Evolutionary conservation across 768 basidiomycete genomes (phyloP), one percentile per base, ranked within the genome.

Genomic region (Rhodotorula sphaerocarpa): DNA sequence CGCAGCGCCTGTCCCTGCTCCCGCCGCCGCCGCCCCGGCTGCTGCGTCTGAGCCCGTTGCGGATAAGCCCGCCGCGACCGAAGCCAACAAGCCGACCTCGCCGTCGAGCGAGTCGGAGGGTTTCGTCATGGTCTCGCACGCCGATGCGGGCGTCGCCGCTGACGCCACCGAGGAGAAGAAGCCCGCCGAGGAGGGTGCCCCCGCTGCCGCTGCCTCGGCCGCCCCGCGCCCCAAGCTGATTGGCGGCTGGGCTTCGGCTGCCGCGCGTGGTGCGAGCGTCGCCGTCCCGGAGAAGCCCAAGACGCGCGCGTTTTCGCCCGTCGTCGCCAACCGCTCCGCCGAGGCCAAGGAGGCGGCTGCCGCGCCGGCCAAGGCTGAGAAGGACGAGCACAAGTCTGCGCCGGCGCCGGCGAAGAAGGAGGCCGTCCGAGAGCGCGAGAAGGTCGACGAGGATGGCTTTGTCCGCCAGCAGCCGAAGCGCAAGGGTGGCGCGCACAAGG

Each of bases 221-320:
- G n/a, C 34, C 0, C 18, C 41, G 28, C 27, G 39, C 20, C 55
- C 58, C 5, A 63, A 61, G 43, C 30, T 63, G 41, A 51, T 47
- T 27, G 28, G 56, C 6, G 51, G 52, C 12, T 66, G 63, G 55
- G 65, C 65, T 5, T 57, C 55, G n/a, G 65, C 65, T 23, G 69
- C 69, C 28, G 61, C 61, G 3, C 45, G 60, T 10, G 60, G 60
- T 39, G 65, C 65, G 12, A 21, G 50, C 21, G 42, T 52, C 48
- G 50, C 46, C 61, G 42, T 46, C n/a, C 48, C 55, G 18, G 61
- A 42, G 39, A 45, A 44, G 31, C 45, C 44, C n/a, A 27, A 51
- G 54, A 21, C 31, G 20, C 54, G 42, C 25, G 39, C 50, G 50
- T 39, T 55, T 27, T 41, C 55, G 34, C 33, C 55, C 14, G n/a